Evolutionary conservation across 805 yeast genomes (phyloP).

Genomic region (Vanderwaltozyma yarrowii): DNA sequence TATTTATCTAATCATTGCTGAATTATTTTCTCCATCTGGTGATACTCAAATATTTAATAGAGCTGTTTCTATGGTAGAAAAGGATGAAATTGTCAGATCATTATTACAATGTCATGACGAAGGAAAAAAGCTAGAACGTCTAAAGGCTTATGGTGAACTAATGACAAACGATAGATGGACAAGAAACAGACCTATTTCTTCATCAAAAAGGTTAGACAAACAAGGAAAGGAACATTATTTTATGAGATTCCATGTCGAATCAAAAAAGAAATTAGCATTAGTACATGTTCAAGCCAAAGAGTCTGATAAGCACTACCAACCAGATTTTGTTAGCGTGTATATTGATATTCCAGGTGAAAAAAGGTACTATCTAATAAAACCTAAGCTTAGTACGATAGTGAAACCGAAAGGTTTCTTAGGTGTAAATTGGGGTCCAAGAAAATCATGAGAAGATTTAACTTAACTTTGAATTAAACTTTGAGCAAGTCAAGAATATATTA

Average conservation of each 20-base stretch:
- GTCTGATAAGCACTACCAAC: conserved; percentile 39
- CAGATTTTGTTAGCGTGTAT: conserved; percentile 62
- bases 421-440: conserved; percentile 78
- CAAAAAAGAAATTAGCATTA: conserved; percentile 51
- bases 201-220: conserved; percentile 48
- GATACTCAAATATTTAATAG: conserved; percentile 86
- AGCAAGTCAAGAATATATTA: too few relatives aligned
- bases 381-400: conserved; percentile 40
- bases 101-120: conserved; percentile 41
- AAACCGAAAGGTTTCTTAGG: conserved; percentile 59
- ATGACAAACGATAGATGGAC: conserved; percentile 67
- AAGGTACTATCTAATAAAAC: conserved; percentile 61
- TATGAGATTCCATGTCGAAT: conserved; percentile 82
- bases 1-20: conserved; percentile 66
- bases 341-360: conserved; percentile 65
- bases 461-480: too few relatives aligned
- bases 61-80: conserved; percentile 68
- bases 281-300: conserved; percentile 77
- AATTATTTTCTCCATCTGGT: conserved; percentile 79
- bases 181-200: conserved; percentile 74
- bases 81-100: conserved; percentile 49
- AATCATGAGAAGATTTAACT: too few relatives aligned
- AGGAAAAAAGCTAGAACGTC: conserved; percentile 38
- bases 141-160: conserved; percentile 77
- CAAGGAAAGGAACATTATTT: conserved; percentile 72